Evolutionary conservation across 164 flowering plant species (phyloP), one percentile per base, ranked within the genome.

Genomic region (Macadamia integrifolia): DNA sequence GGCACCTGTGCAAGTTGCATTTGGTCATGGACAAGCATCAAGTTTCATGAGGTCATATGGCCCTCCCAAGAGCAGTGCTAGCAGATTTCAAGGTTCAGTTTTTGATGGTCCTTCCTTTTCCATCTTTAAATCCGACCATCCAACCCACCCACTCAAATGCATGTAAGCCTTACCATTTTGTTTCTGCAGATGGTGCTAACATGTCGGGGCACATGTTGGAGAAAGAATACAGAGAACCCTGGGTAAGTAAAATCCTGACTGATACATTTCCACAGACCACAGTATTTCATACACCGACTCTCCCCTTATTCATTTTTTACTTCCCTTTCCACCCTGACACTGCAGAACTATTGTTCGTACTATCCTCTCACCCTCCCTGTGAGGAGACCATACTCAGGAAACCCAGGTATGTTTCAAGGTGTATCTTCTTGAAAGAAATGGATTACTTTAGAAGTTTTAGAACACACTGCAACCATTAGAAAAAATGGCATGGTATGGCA

Each of bases 371-470:
- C 79, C 30, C 93, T 87, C 76, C 98, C 98, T 70, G 58, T 79
- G 67, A 84, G 93, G 71, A 75, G 65, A 77, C 98, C 96, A 10
- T 58, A 78, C 67, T 81, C 92, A 28, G 93, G 95, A 66, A 72
- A 86, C 63, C 98, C 94, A 67, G 91, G 96, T 90, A 80, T 72
- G 68, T 40, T 67, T 58, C 50, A 6, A 49, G 30, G 17, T 62
- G 17, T 15, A 58, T 62, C 53, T 29, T 35, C 23, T 23, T 35
- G 40, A 30, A 18, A n/a, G 18, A 1, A 53, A 46, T 31, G 1
- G 14, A 40, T 29, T 53, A 18, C 32, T 55, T 10, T 55, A 50
- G 50, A 46, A 11, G 13, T 8, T 46, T 11, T 46, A 46, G 3
- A 11, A 46, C 13, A 11, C 50, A 46, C 50, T 46, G 50, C 50